These are phyloP conservation scores for Schizophyllum commune DNA, from an alignment of 1,284 basidiomycete genomes.

Conservation along the genomic window DNA sequence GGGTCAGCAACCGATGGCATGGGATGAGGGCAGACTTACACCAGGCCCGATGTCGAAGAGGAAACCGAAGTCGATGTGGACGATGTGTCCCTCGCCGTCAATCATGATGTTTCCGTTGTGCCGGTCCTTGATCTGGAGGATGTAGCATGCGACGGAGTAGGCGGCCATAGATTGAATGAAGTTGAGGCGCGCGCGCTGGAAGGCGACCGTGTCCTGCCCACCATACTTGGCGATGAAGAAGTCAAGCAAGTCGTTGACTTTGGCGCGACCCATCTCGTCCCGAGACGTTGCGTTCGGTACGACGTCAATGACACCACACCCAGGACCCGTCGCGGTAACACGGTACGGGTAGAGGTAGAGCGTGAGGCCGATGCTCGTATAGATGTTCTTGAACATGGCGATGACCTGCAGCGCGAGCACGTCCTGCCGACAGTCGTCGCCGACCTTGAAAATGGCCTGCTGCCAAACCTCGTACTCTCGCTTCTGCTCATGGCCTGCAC, in stretches of 20 bases:
- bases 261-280: conserved; percentile 98
- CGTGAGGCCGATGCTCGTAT: conserved; percentile 81
- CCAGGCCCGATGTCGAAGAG: conserved; percentile 93
- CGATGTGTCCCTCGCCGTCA: conserved; percentile 91
- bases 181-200: conserved; percentile 91
- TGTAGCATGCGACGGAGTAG: conserved; percentile 98
- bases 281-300: conserved; percentile 97
- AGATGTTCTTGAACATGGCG: conserved; percentile 99
- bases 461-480: conserved; percentile 91
- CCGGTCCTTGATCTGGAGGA: conserved; percentile 94
- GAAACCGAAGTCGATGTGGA: conserved; percentile 98
- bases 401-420: conserved; percentile 95
- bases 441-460: conserved; percentile 99
- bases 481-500: conserved; percentile 44
- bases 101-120: conserved; percentile 99
- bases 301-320: conserved; percentile 98
- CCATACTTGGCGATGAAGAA: conserved; percentile 98
- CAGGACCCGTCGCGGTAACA: conserved; percentile 94
- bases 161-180: conserved; percentile 99
- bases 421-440: conserved; percentile 98
- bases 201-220: conserved; percentile 79
- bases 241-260: conserved; percentile 91
- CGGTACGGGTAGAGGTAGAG: conserved; percentile 95
- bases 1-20: conserved; percentile 6
- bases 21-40: conserved; percentile 32